phyloP scores from a whole-genome alignment of 139 green algal species.

The Picochlorum sp. region DNA sequence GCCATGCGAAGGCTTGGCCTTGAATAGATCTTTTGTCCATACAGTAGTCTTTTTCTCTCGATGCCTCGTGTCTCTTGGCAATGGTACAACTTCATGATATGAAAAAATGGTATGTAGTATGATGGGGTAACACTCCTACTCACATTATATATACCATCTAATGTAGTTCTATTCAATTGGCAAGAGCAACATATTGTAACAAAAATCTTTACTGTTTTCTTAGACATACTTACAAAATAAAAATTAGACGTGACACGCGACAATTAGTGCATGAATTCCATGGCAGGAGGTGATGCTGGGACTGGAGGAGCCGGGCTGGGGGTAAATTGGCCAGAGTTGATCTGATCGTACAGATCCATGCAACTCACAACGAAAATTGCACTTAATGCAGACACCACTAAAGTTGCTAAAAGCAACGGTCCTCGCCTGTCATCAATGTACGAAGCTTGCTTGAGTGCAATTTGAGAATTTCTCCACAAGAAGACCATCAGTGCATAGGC shows the following conservation, averaged over 20 bases:
- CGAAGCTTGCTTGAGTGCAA: constrained; percentile 59
- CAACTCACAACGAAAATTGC: constrained; percentile 68
- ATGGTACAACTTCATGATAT: too few relatives aligned
- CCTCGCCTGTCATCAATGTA: constrained; percentile 75
- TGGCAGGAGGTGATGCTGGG: background rate
- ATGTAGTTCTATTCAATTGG: background rate
- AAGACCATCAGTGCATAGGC: constrained; percentile 68
- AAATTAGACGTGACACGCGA: too few relatives aligned
- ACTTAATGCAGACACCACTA: constrained; percentile 62
- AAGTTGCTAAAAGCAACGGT: constrained; percentile 57
- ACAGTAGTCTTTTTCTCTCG: background rate
- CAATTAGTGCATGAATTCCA: too few relatives aligned
- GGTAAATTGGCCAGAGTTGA: background rate
- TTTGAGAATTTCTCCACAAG: constrained; percentile 62
- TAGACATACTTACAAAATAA: too few relatives aligned
- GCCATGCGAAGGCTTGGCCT: constrained; percentile 26
- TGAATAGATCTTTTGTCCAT: constrained; percentile 18
- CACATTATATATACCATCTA: too few relatives aligned
- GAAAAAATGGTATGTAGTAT: too few relatives aligned
- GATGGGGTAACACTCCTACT: too few relatives aligned
- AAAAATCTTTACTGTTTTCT: background rate
- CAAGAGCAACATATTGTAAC: background rate
- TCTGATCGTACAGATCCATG: constrained; percentile 49
- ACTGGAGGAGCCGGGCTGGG: background rate
- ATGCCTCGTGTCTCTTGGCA: too few relatives aligned